phyloP scores from a whole-genome alignment of 1,139 yeast species.

The Suhomyces wounanorum region DNA sequence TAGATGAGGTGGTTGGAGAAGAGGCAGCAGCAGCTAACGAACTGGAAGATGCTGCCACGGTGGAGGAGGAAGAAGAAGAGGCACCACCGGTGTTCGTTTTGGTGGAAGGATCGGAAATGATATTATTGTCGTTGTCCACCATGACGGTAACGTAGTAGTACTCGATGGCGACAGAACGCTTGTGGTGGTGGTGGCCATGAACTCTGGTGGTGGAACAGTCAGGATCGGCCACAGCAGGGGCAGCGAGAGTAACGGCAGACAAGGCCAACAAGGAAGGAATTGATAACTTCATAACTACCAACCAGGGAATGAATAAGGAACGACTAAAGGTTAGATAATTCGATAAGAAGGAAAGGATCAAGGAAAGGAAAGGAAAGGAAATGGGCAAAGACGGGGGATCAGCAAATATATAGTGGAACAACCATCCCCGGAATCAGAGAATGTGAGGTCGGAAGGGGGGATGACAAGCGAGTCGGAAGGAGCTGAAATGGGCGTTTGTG shows the following conservation, averaged over 20 bases:
- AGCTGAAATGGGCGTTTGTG: neutral
- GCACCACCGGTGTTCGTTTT: no score
- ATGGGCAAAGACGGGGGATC: neutral
- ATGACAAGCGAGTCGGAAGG: neutral
- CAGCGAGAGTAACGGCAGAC: slow-evolving; percentile 25
- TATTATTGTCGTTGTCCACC: slow-evolving; percentile 65
- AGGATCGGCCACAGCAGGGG: slow-evolving; percentile 31
- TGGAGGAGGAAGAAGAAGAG: slow-evolving; percentile 7
- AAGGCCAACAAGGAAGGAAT: slow-evolving; percentile 36
- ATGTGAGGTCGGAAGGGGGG: no score
- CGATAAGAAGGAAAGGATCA: slow-evolving; percentile 1
- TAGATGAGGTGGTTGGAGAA: slow-evolving; percentile 10
- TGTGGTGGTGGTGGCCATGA: slow-evolving; percentile 69
- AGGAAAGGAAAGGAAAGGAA: no score
- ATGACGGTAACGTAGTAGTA: slow-evolving; percentile 77
- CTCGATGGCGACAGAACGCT: slow-evolving; percentile 79
- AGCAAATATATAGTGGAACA: slow-evolving; percentile 1
- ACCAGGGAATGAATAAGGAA: slow-evolving; percentile 17
- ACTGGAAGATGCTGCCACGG: neutral
- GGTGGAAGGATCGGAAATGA: no score
- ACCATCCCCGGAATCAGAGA: neutral
- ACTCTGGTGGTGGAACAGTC: slow-evolving; percentile 43
- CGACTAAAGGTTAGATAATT: slow-evolving; percentile 18
- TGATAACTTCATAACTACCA: slow-evolving; percentile 32
- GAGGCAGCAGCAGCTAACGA: slow-evolving; percentile 13